phyloP scores from a whole-genome alignment of 2,329 filamentous ascomycete species.

The Ascochyta clinopodiicola region DNA sequence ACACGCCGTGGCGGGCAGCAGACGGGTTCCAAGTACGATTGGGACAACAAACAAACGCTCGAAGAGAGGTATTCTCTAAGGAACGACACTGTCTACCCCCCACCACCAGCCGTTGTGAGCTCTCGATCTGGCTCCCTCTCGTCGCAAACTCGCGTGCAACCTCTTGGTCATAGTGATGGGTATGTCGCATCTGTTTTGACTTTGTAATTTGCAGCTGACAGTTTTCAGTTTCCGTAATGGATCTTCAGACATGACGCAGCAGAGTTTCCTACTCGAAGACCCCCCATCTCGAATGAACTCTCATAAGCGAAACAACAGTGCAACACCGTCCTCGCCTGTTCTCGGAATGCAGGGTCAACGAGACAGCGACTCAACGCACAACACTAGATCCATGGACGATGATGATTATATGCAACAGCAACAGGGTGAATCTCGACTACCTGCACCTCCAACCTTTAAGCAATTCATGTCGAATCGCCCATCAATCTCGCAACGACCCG shows the following conservation, averaged over 20 bases:
- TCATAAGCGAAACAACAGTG: conserved; percentile 38
- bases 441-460: conserved; percentile 47
- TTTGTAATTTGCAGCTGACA: conserved; percentile 4
- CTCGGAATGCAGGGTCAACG: conserved; percentile 37
- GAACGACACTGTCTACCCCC: conserved; percentile 34
- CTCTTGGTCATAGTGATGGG: conserved; percentile 39
- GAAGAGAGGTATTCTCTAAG: conserved; percentile 35
- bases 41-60: conserved; percentile 36
- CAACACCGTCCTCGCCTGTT: conserved; percentile 41
- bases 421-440: conserved; percentile 26
- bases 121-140: conserved; percentile 37
- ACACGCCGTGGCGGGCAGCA: conserved; percentile 31
- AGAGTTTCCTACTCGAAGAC: conserved; percentile 39
- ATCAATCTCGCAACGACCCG: conserved; percentile 39
- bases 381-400: conserved; percentile 38
- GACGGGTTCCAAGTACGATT: conserved; percentile 30
- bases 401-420: conserved; percentile 30
- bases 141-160: conserved; percentile 39
- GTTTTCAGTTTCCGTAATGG: conserved; percentile 27
- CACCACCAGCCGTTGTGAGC: conserved; percentile 26
- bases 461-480: conserved; percentile 49
- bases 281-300: conserved; percentile 34
- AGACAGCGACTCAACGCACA: conserved; percentile 39
- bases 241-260: conserved; percentile 15
- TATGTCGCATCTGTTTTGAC: conserved; percentile 11